A percentile compares a stretch with the other conserved stretches of the same genome.
Evolutionary conservation across 2,329 filamentous ascomycete genomes (phyloP).

Genomic region (Epichloe sp.): DNA sequence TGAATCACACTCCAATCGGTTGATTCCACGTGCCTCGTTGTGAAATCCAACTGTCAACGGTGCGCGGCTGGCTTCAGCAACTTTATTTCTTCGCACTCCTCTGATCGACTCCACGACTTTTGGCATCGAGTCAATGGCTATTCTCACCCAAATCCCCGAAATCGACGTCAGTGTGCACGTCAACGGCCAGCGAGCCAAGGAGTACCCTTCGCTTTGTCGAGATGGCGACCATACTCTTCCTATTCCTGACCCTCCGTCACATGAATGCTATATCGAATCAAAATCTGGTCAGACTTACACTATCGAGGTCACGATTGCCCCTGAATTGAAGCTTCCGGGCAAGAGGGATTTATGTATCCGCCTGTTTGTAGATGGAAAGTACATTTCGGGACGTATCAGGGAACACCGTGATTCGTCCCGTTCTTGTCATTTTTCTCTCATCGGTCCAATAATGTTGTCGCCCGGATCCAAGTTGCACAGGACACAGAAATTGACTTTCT

Average conservation of each 20-base stretch:
- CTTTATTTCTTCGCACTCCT: neutral
- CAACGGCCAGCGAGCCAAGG: conserved; percentile 9
- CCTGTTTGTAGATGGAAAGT: conserved; percentile 9
- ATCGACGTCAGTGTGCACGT: conserved; percentile 10
- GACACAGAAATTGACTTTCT: neutral
- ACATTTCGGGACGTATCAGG: rapidly evolving
- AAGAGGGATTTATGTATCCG: rapidly evolving
- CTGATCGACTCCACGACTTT: neutral
- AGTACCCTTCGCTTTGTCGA: conserved; percentile 7
- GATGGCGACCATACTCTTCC: neutral
- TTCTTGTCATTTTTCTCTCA: neutral
- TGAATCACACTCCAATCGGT: too few relatives aligned
- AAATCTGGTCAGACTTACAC: conserved; percentile 8
- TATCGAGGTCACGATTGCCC: conserved; percentile 3
- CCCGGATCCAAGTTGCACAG: neutral
- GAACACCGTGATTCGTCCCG: neutral
- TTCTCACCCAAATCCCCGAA: conserved; percentile 9
- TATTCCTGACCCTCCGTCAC: neutral
- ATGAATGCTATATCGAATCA: conserved; percentile 14
- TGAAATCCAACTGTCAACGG: neutral
- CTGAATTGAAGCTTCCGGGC: neutral
- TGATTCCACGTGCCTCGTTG: neutral
- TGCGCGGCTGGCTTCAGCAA: neutral
- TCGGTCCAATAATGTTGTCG: neutral
- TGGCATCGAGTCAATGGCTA: conserved; percentile 9